phyloP scores from a whole-genome alignment of 2,329 filamentous ascomycete species.

The Aureobasidium musti region DNA sequence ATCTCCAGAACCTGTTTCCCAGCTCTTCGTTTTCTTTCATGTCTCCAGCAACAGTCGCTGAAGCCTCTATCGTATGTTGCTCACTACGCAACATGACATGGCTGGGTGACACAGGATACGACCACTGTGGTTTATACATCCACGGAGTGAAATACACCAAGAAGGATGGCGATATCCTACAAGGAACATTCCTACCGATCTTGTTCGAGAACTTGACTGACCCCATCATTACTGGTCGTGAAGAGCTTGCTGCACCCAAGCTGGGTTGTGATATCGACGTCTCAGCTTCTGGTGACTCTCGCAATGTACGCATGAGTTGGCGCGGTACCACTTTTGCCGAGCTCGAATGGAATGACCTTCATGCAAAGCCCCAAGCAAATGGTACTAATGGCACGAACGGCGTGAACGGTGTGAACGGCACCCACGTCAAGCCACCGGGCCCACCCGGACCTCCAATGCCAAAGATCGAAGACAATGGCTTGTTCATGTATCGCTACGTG shows the following conservation, averaged over 20 bases:
- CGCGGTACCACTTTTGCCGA: conserved; percentile 42
- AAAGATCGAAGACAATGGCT: conserved; percentile 48
- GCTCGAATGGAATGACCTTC: conserved; percentile 38
- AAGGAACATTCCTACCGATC: conserved; percentile 57
- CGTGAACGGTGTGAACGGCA: conserved; percentile 20
- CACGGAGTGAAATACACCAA: conserved; percentile 61
- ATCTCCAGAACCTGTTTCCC: conserved; percentile 47
- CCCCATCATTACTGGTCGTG: conserved; percentile 59
- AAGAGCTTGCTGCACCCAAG: conserved; percentile 63
- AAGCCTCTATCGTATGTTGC: conserved; percentile 45
- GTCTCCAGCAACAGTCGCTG: conserved; percentile 43
- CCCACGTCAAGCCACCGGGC: neutral
- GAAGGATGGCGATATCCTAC: conserved; percentile 50
- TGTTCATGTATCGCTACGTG: conserved; percentile 60
- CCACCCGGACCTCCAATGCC: conserved; percentile 24
- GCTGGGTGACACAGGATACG: conserved; percentile 61
- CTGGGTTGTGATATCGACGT: conserved; percentile 38
- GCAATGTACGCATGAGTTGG: conserved; percentile 38
- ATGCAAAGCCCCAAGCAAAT: conserved; percentile 21
- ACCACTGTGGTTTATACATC: conserved; percentile 60
- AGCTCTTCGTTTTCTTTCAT: conserved; percentile 43
- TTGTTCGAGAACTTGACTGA: conserved; percentile 61
- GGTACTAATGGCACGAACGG: conserved; percentile 15
- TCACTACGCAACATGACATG: conserved; percentile 55
- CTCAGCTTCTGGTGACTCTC: conserved; percentile 29